phyloP scores from a whole-genome alignment of 2,329 filamentous ascomycete species.

The Coniella lustricola region DNA sequence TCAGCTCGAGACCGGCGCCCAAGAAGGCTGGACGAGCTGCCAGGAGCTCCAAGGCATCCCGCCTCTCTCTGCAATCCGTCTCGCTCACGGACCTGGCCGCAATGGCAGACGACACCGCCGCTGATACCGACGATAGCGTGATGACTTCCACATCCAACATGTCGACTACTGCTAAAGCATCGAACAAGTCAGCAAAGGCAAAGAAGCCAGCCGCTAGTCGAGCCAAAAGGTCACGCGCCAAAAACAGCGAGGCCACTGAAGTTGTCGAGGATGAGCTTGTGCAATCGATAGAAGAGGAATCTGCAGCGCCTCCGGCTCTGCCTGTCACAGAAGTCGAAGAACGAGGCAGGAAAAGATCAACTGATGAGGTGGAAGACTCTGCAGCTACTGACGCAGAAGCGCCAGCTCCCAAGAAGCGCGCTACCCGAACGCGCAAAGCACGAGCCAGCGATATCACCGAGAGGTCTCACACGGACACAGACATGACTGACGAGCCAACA shows the following conservation, averaged over 20 bases:
- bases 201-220: conserved; percentile 49
- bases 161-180: conserved; percentile 38
- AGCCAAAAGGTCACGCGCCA: conserved; percentile 37
- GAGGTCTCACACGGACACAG: conserved; percentile 32
- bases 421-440: conserved; percentile 40
- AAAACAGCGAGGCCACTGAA: conserved; percentile 50
- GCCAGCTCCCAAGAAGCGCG: conserved; percentile 53
- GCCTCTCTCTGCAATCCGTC: conserved; percentile 53
- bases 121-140: conserved; percentile 50
- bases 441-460: conserved; percentile 40
- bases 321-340: conserved; percentile 25
- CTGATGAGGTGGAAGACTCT: conserved; percentile 50
- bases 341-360: conserved; percentile 54
- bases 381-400: conserved; percentile 35
- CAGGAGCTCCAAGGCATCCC: conserved; percentile 61
- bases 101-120: conserved; percentile 38
- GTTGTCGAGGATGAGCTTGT: conserved; percentile 30
- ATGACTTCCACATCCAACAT: conserved; percentile 53
- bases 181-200: conserved; percentile 40
- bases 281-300: conserved; percentile 22
- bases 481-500: conserved; percentile 32
- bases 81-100: conserved; percentile 43
- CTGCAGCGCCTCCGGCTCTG: conserved; percentile 31
- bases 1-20: conserved; percentile 46
- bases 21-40: conserved; percentile 48